Conservation (phyloP, 2,329 filamentous ascomycete species). For the Epichloe amarillans region DNA sequence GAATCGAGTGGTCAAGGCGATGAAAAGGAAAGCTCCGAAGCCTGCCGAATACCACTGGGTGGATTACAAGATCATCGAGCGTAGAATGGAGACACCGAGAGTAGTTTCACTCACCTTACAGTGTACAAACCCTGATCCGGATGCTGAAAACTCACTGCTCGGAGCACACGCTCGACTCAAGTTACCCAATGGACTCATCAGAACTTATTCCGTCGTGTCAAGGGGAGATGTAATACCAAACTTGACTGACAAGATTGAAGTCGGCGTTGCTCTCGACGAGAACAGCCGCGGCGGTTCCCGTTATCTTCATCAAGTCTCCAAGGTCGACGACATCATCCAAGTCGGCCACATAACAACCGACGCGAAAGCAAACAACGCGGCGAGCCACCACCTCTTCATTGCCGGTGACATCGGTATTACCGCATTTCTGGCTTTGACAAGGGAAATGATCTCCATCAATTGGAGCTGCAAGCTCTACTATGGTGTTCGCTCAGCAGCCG, state of each 20-base stretch:
- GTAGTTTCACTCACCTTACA: constrained; percentile 41
- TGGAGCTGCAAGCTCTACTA: constrained; percentile 44
- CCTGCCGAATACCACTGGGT: constrained; percentile 24
- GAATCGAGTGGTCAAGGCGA: constrained; percentile 34
- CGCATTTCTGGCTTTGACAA: constrained; percentile 42
- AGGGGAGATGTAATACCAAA: constrained; percentile 6
- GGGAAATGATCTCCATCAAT: constrained; percentile 29
- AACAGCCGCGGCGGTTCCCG: constrained; percentile 46
- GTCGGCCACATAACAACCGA: constrained; percentile 37
- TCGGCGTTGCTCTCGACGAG: constrained; percentile 44
- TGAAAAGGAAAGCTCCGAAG: constrained; percentile 15
- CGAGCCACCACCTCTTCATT: constrained; percentile 48
- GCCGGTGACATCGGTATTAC: constrained; percentile 54
- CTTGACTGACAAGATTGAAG: constrained; percentile 36
- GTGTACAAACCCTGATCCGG: constrained; percentile 21
- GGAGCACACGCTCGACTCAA: constrained; percentile 45
- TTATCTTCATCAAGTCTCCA: constrained; percentile 38
- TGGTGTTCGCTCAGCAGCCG: constrained; percentile 36
- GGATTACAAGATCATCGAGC: constrained; percentile 34
- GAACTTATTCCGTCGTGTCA: constrained; percentile 47
- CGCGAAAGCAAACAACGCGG: constrained; percentile 30
- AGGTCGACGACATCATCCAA: constrained; percentile 35
- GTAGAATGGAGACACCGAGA: constrained; percentile 34
- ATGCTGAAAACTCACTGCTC: constrained; percentile 20
- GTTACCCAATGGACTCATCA: constrained; percentile 40